A percentile compares a stretch with the other conserved stretches of the same genome.
Conservation (phyloP, 192 early-diverging fungal genomes). For the Backusella luteola region DNA sequence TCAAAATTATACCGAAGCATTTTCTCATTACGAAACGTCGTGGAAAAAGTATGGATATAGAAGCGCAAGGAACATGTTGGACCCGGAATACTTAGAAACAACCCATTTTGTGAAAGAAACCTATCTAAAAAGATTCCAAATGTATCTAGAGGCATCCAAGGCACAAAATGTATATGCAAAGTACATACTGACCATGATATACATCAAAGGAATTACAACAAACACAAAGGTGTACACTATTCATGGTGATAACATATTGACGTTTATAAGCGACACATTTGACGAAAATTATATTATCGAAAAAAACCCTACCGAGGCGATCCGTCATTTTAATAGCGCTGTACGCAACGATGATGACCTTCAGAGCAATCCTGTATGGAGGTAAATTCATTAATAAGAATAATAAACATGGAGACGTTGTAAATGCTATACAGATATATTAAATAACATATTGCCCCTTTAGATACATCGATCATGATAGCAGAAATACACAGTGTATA, state of each 20-base stretch:
- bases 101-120: not conserved
- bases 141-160: not conserved
- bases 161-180: not conserved
- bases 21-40: not conserved
- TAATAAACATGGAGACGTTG: not conserved
- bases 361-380: not conserved
- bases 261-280: not conserved
- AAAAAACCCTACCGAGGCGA: not conserved
- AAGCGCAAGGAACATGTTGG: not conserved
- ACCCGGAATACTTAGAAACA: not conserved
- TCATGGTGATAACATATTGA: not conserved
- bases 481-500: not conserved
- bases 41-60: not conserved
- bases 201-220: not conserved
- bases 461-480: not conserved
- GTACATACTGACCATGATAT: not conserved
- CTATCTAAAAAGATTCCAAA: not conserved
- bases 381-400: not conserved
- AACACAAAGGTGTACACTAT: not conserved
- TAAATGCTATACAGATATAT: not conserved
- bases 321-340: not conserved
- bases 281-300: not conserved
- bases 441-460: not conserved
- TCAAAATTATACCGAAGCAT: not conserved
- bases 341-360: not conserved